phyloP scores from a whole-genome alignment of 2,329 filamentous ascomycete genomes.

The Stemphylium lycopersici region DNA sequence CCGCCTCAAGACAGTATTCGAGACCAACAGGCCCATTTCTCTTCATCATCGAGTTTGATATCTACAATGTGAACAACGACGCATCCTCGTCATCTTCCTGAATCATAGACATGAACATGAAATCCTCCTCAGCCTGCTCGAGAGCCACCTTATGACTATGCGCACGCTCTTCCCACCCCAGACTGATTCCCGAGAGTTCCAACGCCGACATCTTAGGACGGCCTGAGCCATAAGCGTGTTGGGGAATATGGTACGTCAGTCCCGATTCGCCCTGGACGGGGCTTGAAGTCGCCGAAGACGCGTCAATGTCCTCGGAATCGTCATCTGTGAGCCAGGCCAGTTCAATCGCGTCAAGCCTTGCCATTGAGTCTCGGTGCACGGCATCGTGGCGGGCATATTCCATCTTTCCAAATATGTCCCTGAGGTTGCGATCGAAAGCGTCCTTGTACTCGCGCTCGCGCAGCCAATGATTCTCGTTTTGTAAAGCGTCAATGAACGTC shows the following conservation, averaged over 20 bases:
- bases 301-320: constrained; percentile 1
- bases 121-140: constrained; percentile 15
- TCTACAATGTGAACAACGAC: background rate
- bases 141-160: constrained; percentile 10
- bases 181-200: constrained; percentile 9
- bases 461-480: constrained; percentile 40
- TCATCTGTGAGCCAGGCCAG: constrained; percentile 15
- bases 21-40: background rate
- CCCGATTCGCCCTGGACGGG: background rate
- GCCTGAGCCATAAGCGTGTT: background rate
- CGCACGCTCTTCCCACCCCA: constrained; percentile 13
- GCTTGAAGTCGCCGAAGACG: constrained; percentile 1
- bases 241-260: constrained; percentile 5
- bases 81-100: constrained; percentile 9
- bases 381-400: background rate
- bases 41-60: background rate
- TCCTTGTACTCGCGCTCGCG: constrained; percentile 31
- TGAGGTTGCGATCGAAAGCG: constrained; percentile 22
- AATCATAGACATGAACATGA: constrained; percentile 9
- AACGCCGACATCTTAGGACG: constrained; percentile 16
- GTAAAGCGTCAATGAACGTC: constrained; percentile 31
- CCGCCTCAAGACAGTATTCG: no score
- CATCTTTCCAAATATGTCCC: constrained; percentile 18
- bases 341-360: constrained; percentile 5
- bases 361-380: background rate